Percentiles rank a stretch among this genome's conserved stretches.
Evolutionary conservation across 768 basidiomycete genomes (phyloP).

Genomic region (Leccinum longicurvipes): DNA sequence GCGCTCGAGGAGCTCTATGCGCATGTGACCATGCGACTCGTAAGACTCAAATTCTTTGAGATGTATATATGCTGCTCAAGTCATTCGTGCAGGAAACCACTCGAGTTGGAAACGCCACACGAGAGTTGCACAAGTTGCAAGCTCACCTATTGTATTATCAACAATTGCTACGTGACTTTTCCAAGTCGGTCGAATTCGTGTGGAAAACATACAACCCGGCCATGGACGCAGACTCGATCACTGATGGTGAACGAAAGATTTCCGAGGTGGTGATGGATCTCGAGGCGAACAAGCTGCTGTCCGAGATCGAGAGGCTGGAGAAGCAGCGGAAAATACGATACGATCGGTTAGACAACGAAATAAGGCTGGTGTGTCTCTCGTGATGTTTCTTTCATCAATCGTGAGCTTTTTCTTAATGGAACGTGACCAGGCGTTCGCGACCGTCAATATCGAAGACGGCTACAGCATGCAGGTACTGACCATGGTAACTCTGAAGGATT

Average conservation of each 20-base stretch:
- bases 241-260: not conserved
- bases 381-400: not conserved
- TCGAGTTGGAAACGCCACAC: constrained; percentile 35
- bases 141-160: constrained; percentile 57
- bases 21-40: constrained; percentile 47
- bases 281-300: constrained; percentile 32
- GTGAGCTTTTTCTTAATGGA: not conserved
- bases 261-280: constrained; percentile 11
- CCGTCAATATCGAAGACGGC: constrained; percentile 58
- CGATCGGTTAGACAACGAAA: constrained; percentile 32
- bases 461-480: constrained; percentile 51
- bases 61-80: not conserved
- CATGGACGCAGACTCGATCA: constrained; percentile 30
- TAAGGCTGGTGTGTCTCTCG: constrained; percentile 25
- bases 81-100: constrained; percentile 39
- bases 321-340: constrained; percentile 27
- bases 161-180: constrained; percentile 53
- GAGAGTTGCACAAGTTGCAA: constrained; percentile 53
- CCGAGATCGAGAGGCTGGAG: constrained; percentile 41
- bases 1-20: constrained; percentile 48
- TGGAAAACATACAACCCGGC: constrained; percentile 47
- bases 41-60: constrained; percentile 15
- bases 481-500: constrained; percentile 40
- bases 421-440: constrained; percentile 49
- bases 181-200: constrained; percentile 49